These are phyloP conservation scores for Immersiella caudata DNA, from an alignment of 495 filamentous ascomycete genomes.

Conservation along the genomic window DNA sequence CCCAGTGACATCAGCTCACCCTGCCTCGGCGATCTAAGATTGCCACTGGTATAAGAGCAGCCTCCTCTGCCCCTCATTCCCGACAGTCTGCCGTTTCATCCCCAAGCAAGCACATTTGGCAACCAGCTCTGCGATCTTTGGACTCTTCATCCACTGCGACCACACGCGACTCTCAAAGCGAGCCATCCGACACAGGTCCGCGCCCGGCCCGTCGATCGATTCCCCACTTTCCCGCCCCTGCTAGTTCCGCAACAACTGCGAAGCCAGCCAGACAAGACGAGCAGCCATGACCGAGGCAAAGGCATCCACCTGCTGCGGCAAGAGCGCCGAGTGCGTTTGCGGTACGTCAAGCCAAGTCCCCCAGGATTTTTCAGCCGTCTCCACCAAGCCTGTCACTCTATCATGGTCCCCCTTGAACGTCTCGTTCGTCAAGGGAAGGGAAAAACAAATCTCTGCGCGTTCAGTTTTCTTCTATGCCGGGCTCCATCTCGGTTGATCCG, in stretches of 20 bases:
- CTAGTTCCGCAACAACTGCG: conserved; percentile 7
- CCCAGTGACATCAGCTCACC: conserved; percentile 23
- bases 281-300: conserved; percentile 33
- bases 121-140: neutral
- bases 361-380: neutral
- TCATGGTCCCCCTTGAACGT: neutral
- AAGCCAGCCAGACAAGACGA: conserved; percentile 2
- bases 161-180: neutral
- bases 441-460: neutral
- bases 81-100: neutral
- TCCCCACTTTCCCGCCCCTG: neutral
- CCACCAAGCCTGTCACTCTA: neutral
- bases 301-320: conserved; percentile 55
- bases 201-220: conserved; percentile 5
- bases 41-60: conserved; percentile 24
- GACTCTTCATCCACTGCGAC: neutral
- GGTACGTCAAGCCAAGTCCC: conserved; percentile 36
- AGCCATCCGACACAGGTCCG: neutral
- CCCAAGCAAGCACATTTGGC: neutral
- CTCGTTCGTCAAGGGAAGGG: neutral
- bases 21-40: neutral
- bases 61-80: conserved; percentile 6
- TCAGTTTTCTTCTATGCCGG: neutral
- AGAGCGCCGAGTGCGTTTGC: conserved; percentile 54
- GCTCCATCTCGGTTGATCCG: neutral